Evolutionary conservation across 1,284 basidiomycete genomes (phyloP).

Genomic region (Apiotrichum sp.): DNA sequence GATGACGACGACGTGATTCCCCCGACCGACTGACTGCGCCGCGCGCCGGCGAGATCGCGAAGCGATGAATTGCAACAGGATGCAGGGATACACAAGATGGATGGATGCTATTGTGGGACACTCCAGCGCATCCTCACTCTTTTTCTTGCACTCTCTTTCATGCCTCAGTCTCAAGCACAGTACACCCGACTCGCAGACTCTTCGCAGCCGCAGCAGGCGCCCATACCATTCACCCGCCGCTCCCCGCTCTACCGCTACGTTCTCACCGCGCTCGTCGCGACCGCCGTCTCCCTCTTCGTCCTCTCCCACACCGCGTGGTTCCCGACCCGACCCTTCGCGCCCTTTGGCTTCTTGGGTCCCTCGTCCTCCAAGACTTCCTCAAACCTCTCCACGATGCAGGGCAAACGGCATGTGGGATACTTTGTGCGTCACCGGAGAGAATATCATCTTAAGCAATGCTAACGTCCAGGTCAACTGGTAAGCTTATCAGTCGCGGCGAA

Average conservation of each 20-base stretch:
- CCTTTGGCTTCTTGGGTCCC: not conserved
- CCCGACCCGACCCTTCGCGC: not conserved
- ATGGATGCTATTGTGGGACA: no score
- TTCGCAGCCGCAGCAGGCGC: no score
- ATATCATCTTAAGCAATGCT: not conserved
- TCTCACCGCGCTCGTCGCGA: not conserved
- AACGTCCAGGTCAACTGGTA: slow-evolving; percentile 32
- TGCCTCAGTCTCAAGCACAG: not conserved
- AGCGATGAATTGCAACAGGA: no score
- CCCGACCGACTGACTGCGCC: no score
- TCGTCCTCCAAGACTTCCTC: not conserved
- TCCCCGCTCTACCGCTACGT: not conserved
- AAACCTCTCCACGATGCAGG: slow-evolving; percentile 4
- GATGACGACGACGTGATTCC: no score
- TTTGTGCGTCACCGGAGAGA: slow-evolving; percentile 25
- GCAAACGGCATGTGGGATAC: slow-evolving; percentile 31
- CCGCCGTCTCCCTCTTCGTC: not conserved
- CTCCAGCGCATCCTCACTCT: not conserved
- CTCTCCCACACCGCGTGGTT: slow-evolving; percentile 2
- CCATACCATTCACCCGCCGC: no score
- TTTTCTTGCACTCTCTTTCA: not conserved
- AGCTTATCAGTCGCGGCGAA: no score
- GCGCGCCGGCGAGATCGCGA: no score
- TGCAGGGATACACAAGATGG: no score
- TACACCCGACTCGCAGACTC: not conserved